A percentile compares a stretch with the other conserved stretches of the same genome.
phyloP scores from a whole-genome alignment of 2,329 filamentous ascomycete species.

The Beauveria brongniartii region DNA sequence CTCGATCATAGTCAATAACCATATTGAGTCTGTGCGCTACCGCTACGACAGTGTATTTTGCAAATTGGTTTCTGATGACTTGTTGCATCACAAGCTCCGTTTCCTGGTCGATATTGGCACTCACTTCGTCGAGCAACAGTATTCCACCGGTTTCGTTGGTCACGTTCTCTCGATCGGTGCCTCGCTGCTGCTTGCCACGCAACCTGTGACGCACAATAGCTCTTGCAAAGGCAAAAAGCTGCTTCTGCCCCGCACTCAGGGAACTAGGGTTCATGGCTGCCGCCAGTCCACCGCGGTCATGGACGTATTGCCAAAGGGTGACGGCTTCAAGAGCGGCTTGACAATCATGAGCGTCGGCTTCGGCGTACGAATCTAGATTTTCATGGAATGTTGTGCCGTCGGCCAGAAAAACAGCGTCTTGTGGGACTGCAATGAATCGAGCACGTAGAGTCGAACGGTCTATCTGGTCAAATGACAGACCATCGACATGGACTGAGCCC shows the following conservation, averaged over 20 bases:
- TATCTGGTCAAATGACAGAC: not conserved
- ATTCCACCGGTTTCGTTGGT: not conserved
- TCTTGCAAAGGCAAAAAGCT: conserved; percentile 3
- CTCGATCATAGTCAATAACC: conserved; percentile 5
- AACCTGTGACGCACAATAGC: no score
- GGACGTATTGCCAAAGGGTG: not conserved
- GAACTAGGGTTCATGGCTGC: not conserved
- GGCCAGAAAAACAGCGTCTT: conserved; percentile 13
- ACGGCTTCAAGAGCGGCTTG: not conserved
- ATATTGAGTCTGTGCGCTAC: conserved; percentile 3
- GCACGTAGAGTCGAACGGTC: conserved; percentile 9
- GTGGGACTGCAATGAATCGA: conserved; percentile 13
- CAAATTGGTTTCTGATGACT: not conserved
- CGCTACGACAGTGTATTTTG: conserved; percentile 2
- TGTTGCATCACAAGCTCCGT: conserved; percentile 8
- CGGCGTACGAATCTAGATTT: not conserved
- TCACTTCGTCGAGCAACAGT: conserved; percentile 10
- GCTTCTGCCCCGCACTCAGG: conserved; percentile 6
- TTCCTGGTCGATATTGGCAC: not conserved
- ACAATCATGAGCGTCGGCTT: not conserved
- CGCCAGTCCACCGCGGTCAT: not conserved
- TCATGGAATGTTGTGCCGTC: not conserved
- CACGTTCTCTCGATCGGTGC: no score
- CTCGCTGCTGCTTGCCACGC: no score
- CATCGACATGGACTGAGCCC: no score